phyloP scores from a whole-genome alignment of 1,284 basidiomycete species.

The Chondrostereum purpureum region DNA sequence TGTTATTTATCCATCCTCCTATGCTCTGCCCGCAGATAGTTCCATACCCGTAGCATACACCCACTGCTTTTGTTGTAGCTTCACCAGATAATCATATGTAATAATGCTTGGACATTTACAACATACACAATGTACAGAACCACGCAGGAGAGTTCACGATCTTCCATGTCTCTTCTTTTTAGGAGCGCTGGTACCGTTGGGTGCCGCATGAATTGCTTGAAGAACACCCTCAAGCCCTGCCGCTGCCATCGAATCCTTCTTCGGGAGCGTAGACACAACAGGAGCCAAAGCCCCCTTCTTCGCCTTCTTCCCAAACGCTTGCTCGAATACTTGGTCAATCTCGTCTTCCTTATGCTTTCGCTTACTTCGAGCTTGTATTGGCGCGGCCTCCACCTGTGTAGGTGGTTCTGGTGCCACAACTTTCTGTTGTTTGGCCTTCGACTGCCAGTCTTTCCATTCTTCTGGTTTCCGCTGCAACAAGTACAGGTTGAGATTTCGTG shows the following conservation, averaged over 20 bases:
- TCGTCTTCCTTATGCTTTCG: slow-evolving; percentile 43
- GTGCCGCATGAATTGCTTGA: slow-evolving; percentile 38
- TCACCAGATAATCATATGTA: too few relatives aligned
- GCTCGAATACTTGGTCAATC: slow-evolving; percentile 66
- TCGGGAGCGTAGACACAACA: not conserved
- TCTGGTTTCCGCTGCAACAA: slow-evolving; percentile 73
- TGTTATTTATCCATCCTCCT: too few relatives aligned
- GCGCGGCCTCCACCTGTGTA: slow-evolving; percentile 11
- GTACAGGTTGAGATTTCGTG: slow-evolving; percentile 71
- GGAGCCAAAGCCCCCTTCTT: slow-evolving; percentile 41
- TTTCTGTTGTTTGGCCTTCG: slow-evolving; percentile 22
- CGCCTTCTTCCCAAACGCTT: slow-evolving; percentile 47
- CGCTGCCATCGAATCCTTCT: slow-evolving; percentile 5
- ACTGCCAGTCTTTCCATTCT: slow-evolving; percentile 69
- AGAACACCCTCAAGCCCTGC: slow-evolving; percentile 30
- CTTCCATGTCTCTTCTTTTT: too few relatives aligned
- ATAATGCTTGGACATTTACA: too few relatives aligned
- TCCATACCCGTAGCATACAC: too few relatives aligned
- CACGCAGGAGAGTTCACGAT: too few relatives aligned
- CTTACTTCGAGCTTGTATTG: slow-evolving; percentile 10
- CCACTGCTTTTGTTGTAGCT: too few relatives aligned
- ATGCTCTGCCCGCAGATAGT: too few relatives aligned
- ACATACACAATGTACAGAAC: too few relatives aligned
- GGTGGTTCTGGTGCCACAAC: slow-evolving; percentile 3
- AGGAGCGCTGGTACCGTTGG: too few relatives aligned